phyloP scores from a whole-genome alignment of 2,329 filamentous ascomycete genomes.

The Penicillium freii region DNA sequence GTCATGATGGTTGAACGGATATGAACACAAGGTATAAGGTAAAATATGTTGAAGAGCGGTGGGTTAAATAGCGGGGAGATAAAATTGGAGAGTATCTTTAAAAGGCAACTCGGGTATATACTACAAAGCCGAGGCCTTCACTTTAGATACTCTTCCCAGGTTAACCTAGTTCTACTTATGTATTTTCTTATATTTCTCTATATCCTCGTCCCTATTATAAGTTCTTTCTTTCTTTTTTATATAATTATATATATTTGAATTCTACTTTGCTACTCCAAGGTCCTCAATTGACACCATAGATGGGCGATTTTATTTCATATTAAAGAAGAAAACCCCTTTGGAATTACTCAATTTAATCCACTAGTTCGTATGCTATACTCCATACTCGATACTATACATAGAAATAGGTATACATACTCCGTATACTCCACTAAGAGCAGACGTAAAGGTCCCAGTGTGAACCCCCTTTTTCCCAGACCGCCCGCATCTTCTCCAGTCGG shows the following conservation, averaged over 20 bases:
- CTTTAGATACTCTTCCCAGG: neutral
- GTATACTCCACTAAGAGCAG: neutral
- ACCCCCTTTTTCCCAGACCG: slow-evolving; percentile 17
- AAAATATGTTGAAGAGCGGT: neutral
- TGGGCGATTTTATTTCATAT: neutral
- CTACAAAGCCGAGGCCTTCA: slow-evolving; percentile 11
- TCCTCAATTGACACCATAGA: neutral
- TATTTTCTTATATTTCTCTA: neutral
- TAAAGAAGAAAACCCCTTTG: neutral
- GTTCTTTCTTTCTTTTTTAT: neutral
- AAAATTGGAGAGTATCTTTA: neutral
- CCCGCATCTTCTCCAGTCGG: slow-evolving; percentile 25
- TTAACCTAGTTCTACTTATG: neutral
- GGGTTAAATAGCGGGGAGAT: slow-evolving; percentile 4
- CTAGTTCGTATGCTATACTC: neutral
- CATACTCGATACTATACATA: neutral
- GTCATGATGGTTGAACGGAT: slow-evolving; percentile 28
- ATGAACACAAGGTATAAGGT: neutral
- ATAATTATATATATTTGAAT: neutral
- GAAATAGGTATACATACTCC: no score
- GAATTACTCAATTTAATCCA: neutral
- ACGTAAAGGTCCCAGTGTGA: neutral
- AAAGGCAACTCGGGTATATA: slow-evolving; percentile 18
- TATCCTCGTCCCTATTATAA: neutral
- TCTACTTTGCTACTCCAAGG: neutral